Evolutionary conservation across 2,329 filamentous ascomycete species (phyloP), one percentile per base, ranked within the genome.

Genomic region (Blastomyces emzantsi): DNA sequence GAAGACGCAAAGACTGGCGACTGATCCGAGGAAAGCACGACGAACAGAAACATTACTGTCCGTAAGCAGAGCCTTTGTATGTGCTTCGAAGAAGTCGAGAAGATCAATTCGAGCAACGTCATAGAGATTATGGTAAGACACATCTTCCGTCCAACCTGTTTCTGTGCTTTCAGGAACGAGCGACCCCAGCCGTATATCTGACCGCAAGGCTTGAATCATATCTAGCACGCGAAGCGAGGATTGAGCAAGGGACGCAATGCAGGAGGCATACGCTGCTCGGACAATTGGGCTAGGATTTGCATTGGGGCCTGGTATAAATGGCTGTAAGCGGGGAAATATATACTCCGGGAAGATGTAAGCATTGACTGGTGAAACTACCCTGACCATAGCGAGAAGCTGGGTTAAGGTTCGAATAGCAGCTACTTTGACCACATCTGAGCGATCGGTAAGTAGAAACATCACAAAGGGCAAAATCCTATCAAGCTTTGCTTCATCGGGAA

Each of bases 401-500:
- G 93, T 93, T 68, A 97, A 85, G 3, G 91, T 90, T 63, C 93
- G 84, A 55, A 97, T 83, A 2, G 92, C 92, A 30, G 92, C 87
- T 59, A 96, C 86, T 57, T 91, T 88, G 17, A 99, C 93, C 69
- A 90, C 82, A 67, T 96, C 90, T 1, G 89, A 86, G 68, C 87
- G 86, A 72, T 99, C 94, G 65, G 86, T 88, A 15, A 99, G 80
- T 36, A 97, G 77, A 5, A 87, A 85, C 77, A 96, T 89, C 45
- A 97, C 79, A 73, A 97, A 97, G 0, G 94, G 94, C 60, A 99
- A 79, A 30, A 97, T 89, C 60, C 94, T 86, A 74, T 99, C 95
- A 59, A 99, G 80, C 74, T 97, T 97, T 2, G 92, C 92, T 76
- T 99, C 94, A 73, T 99, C 95, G 0, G 93, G 96, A 30, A 97